These are phyloP conservation scores for Skeletonema menzelii DNA, from an alignment of 108 stramenopile species.

Conservation along the genomic window DNA sequence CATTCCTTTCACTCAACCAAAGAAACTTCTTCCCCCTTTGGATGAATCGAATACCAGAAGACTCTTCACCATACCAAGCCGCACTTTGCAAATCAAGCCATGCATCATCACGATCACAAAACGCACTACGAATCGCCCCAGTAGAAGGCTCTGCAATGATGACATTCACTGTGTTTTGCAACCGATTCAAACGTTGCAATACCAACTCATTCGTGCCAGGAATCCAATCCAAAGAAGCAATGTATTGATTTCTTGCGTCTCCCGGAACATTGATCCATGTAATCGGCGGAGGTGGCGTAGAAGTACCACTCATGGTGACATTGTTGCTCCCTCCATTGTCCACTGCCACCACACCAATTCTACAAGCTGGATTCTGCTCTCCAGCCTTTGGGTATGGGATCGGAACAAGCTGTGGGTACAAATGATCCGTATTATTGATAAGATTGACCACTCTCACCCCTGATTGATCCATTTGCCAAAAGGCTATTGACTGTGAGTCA, in stretches of 20 bases:
- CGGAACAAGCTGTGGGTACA: slow-evolving; percentile 39
- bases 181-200: slow-evolving; percentile 38
- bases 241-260: slow-evolving; percentile 48
- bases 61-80: slow-evolving; percentile 46
- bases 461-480: slow-evolving; percentile 43
- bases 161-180: slow-evolving; percentile 45
- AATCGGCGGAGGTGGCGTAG: slow-evolving; percentile 20
- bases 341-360: slow-evolving; percentile 39
- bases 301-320: background rate
- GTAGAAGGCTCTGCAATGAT: slow-evolving; percentile 31
- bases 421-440: slow-evolving; percentile 45
- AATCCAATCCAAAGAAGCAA: slow-evolving; percentile 46
- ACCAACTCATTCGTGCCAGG: slow-evolving; percentile 37
- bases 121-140: slow-evolving; percentile 39
- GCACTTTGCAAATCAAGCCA: slow-evolving; percentile 48
- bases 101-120: slow-evolving; percentile 40
- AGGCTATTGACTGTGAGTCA: slow-evolving; percentile 38
- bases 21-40: slow-evolving; percentile 30
- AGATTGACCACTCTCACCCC: slow-evolving; percentile 46
- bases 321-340: slow-evolving; percentile 3
- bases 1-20: slow-evolving; percentile 48
- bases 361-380: slow-evolving; percentile 35
- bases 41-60: slow-evolving; percentile 42
- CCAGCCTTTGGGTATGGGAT: slow-evolving; percentile 50
- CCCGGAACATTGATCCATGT: slow-evolving; percentile 46